Evolutionary conservation across 2,329 filamentous ascomycete genomes (phyloP).

Genomic region (Alternaria gaisen): DNA sequence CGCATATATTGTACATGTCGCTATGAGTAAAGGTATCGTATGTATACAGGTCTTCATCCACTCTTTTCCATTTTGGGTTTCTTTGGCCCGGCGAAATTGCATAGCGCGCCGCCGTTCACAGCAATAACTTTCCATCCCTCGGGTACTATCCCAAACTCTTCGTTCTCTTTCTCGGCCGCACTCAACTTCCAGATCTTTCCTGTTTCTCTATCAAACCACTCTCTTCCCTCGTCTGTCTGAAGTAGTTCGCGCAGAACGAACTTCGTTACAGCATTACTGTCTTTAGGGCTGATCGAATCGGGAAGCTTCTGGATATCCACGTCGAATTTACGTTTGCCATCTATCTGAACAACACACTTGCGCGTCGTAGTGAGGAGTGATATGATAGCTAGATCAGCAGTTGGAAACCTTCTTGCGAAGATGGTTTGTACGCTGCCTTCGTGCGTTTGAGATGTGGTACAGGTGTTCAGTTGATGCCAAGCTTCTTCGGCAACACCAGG

Average conservation of each 20-base stretch:
- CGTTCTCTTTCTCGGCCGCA: slow-evolving; percentile 13
- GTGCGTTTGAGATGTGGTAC: slow-evolving; percentile 4
- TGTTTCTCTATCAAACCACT: slow-evolving; percentile 57
- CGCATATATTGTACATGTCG: not conserved
- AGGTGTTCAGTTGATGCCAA: slow-evolving; percentile 69
- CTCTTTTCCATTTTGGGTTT: slow-evolving; percentile 1
- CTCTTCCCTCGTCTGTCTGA: slow-evolving; percentile 66
- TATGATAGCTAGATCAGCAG: slow-evolving; percentile 58
- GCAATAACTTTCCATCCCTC: slow-evolving; percentile 66
- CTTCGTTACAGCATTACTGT: slow-evolving; percentile 55
- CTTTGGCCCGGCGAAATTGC: slow-evolving; percentile 72
- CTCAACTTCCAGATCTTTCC: slow-evolving; percentile 47
- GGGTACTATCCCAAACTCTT: slow-evolving; percentile 20
- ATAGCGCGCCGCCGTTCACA: slow-evolving; percentile 70
- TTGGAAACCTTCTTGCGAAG: slow-evolving; percentile 66
- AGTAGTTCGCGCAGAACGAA: slow-evolving; percentile 72
- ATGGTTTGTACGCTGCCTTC: slow-evolving; percentile 41
- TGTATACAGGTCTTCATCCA: not conserved
- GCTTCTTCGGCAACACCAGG: slow-evolving; percentile 84
- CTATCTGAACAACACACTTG: slow-evolving; percentile 76
- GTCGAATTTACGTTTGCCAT: slow-evolving; percentile 78
- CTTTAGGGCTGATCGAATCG: slow-evolving; percentile 14
- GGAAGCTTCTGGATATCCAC: slow-evolving; percentile 68
- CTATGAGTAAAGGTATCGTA: not conserved
- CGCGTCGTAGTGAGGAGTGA: slow-evolving; percentile 61